Evolutionary conservation across 2,329 filamentous ascomycete genomes (phyloP).

Genomic region (Pseudocercospora fuligena): DNA sequence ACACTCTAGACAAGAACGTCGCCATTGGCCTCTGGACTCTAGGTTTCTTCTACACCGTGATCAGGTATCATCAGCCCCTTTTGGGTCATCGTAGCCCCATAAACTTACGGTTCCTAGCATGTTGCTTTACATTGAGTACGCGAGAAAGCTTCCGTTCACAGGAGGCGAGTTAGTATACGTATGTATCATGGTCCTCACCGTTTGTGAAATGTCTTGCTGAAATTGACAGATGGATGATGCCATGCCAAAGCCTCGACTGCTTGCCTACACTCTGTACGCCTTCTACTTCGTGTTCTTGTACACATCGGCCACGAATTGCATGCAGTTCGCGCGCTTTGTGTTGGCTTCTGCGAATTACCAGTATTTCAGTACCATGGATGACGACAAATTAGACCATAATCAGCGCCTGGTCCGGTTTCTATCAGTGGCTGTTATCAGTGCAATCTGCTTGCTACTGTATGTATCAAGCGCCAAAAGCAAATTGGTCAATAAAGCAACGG

Average conservation of each 20-base stretch:
- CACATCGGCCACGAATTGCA: constrained; percentile 19
- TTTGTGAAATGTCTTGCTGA: neutral
- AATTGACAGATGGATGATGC: constrained; percentile 13
- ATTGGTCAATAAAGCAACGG: constrained; percentile 18
- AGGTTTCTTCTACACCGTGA: constrained; percentile 22
- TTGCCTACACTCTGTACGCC: constrained; percentile 21
- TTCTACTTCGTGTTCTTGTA: constrained; percentile 25
- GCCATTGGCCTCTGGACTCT: constrained; percentile 21
- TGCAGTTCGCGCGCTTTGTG: constrained; percentile 21
- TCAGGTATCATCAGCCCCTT: constrained; percentile 11
- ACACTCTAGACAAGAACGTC: constrained; percentile 23
- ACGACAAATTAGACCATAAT: constrained; percentile 3
- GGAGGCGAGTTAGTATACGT: constrained; percentile 28
- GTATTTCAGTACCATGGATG: neutral
- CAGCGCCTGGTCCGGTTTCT: constrained; percentile 15
- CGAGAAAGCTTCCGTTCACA: constrained; percentile 20
- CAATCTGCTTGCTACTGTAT: constrained; percentile 17
- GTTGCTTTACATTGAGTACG: constrained; percentile 24
- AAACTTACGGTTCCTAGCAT: constrained; percentile 12
- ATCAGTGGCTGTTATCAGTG: constrained; percentile 10
- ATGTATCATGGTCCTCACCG: neutral
- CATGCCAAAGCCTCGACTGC: constrained; percentile 16
- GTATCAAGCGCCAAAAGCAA: constrained; percentile 13
- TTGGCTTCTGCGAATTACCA: constrained; percentile 13
- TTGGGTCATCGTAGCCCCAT: neutral